phyloP scores from a whole-genome alignment of 2,329 filamentous ascomycete genomes.

The Chalaropsis thielavioides region DNA sequence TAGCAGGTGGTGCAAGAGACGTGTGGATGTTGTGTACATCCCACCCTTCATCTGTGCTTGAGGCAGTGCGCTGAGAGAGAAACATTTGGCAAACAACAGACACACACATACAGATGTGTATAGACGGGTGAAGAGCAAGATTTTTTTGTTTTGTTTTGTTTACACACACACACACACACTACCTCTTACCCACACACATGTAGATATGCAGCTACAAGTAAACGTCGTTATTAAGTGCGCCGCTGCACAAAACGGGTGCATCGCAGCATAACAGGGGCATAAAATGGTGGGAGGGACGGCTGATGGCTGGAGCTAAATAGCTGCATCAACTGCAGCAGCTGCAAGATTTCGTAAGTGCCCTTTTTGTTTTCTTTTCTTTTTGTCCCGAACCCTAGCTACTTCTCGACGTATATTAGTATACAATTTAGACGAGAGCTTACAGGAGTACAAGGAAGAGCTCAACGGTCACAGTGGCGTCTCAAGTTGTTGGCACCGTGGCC shows the following conservation, averaged over 20 bases:
- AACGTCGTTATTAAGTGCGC: too few relatives aligned
- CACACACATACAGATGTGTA: background rate
- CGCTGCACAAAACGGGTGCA: too few relatives aligned
- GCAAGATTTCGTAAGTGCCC: too few relatives aligned
- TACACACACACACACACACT: background rate
- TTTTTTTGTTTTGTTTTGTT: background rate
- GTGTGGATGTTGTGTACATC: background rate
- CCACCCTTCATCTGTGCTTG: background rate
- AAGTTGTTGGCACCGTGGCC: background rate
- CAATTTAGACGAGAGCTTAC: constrained; percentile 3
- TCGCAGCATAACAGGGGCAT: too few relatives aligned
- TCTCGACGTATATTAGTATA: background rate
- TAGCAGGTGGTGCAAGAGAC: background rate
- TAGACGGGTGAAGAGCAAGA: too few relatives aligned
- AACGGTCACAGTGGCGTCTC: background rate
- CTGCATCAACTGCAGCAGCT: too few relatives aligned
- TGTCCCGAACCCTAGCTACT: background rate
- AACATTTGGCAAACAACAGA: background rate
- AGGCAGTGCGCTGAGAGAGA: background rate
- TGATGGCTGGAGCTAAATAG: too few relatives aligned
- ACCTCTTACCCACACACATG: too few relatives aligned
- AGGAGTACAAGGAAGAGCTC: constrained; percentile 3
- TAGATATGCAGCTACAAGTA: too few relatives aligned
- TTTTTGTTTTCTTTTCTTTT: background rate
- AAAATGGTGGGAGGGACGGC: too few relatives aligned